Conservation (phyloP, 805 yeast genomes). For the Candida saitoana region DNA sequence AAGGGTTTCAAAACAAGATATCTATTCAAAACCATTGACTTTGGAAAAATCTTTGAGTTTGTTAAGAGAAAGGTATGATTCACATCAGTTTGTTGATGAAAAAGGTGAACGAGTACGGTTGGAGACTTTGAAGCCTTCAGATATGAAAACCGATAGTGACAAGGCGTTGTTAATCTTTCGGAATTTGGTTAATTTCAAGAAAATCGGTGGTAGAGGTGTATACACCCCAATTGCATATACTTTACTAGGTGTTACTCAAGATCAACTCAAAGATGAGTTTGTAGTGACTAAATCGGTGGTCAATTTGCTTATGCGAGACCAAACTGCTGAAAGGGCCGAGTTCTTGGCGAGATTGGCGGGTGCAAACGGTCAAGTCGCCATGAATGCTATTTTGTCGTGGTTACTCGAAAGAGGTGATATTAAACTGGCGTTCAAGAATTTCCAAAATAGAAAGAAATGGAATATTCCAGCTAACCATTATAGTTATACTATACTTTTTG, state of each 20-base stretch:
- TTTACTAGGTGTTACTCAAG: conserved; percentile 56
- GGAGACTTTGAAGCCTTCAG: conserved; percentile 19
- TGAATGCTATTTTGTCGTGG: conserved; percentile 58
- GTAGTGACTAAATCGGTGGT: conserved; percentile 51
- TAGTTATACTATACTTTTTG: conserved; percentile 31
- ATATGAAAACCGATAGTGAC: conserved; percentile 19
- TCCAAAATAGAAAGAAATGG: conserved; percentile 59
- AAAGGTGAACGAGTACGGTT: conserved; percentile 23
- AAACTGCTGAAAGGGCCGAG: conserved; percentile 48
- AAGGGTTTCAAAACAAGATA: background rate
- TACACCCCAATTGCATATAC: conserved; percentile 48
- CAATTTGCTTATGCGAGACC: conserved; percentile 48
- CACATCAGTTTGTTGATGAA: conserved; percentile 17
- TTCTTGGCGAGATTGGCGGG: conserved; percentile 46
- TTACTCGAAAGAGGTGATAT: conserved; percentile 40
- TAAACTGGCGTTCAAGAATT: conserved; percentile 47
- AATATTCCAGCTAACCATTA: conserved; percentile 50
- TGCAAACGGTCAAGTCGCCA: conserved; percentile 51
- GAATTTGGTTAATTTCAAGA: conserved; percentile 23
- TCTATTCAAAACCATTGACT: conserved; percentile 5
- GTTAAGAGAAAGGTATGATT: conserved; percentile 29
- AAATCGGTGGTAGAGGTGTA: conserved; percentile 19
- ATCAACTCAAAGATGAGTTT: conserved; percentile 55
- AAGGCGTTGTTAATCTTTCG: conserved; percentile 22
- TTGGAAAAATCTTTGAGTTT: conserved; percentile 22